Percentiles rank a stretch among this genome's conserved stretches.
phyloP scores from a whole-genome alignment of 106 monocot genomes.

The Dioscorea dumetorum region DNA sequence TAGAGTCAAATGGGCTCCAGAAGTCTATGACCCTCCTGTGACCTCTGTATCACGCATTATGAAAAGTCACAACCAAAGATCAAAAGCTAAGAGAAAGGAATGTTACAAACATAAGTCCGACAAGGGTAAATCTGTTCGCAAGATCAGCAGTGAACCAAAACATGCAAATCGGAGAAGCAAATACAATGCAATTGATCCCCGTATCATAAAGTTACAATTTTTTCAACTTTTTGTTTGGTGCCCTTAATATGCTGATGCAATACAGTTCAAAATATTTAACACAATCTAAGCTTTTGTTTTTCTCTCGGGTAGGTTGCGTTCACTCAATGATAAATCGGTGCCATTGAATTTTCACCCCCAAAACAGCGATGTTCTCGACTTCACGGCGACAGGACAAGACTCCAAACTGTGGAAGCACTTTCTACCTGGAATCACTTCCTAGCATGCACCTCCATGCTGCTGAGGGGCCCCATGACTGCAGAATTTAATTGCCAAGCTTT shows the following conservation, averaged over 20 bases:
- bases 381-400: neutral
- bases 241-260: too few relatives aligned
- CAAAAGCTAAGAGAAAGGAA: conserved; percentile 30
- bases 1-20: conserved; percentile 57
- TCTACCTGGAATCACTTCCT: conserved; percentile 11
- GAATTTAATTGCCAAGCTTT: too few relatives aligned
- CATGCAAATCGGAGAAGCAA: conserved; percentile 19
- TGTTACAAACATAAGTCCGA: conserved; percentile 22
- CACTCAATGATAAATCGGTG: too few relatives aligned
- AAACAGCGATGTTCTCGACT: conserved; percentile 1
- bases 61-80: conserved; percentile 9
- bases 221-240: too few relatives aligned
- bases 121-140: conserved; percentile 27
- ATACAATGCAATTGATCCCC: conserved; percentile 9
- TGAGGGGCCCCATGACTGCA: conserved; percentile 11
- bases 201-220: conserved; percentile 12
- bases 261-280: neutral
- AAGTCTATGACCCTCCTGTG: conserved; percentile 64
- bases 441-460: conserved; percentile 2
- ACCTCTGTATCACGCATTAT: conserved; percentile 50
- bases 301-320: neutral
- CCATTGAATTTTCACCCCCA: neutral
- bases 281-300: neutral
- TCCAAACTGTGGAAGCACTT: conserved; percentile 12
- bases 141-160: conserved; percentile 24